Percentiles rank a stretch among this genome's conserved stretches.
Evolutionary conservation across 2,329 filamentous ascomycete genomes (phyloP).

Genomic region (Colletotrichum filicis): DNA sequence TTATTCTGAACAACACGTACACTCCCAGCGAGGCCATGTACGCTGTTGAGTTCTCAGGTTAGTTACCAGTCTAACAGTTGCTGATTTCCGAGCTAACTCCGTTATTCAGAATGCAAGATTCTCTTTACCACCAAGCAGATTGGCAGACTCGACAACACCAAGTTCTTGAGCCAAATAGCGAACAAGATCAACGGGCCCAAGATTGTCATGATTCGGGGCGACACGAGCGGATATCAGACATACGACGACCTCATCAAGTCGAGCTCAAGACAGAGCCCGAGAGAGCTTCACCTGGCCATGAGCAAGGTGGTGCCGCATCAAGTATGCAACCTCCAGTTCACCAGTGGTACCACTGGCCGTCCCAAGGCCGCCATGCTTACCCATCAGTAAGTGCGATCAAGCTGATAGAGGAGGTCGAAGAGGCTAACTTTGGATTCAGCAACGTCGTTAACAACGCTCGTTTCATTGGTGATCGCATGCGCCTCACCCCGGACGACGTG

Average conservation of each 20-base stretch:
- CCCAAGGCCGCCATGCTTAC: constrained; percentile 82
- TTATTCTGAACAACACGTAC: constrained; percentile 87
- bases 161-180: constrained; percentile 66
- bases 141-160: constrained; percentile 71
- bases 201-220: constrained; percentile 70
- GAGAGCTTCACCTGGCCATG: constrained; percentile 63
- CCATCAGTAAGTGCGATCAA: constrained; percentile 64
- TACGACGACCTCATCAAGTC: constrained; percentile 69
- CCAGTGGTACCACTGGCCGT: constrained; percentile 77
- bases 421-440: constrained; percentile 46
- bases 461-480: constrained; percentile 80
- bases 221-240: constrained; percentile 64
- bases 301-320: constrained; percentile 70
- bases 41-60: constrained; percentile 76
- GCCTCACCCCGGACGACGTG: constrained; percentile 71
- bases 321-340: constrained; percentile 81
- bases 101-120: constrained; percentile 73
- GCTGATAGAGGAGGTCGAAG: neutral
- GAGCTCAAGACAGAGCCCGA: constrained; percentile 59
- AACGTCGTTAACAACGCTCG: constrained; percentile 74
- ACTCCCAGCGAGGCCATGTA: constrained; percentile 78
- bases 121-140: constrained; percentile 79
- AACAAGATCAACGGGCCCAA: constrained; percentile 56
- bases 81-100: constrained; percentile 1
- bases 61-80: neutral